Evolutionary conservation across 768 basidiomycete species (phyloP), one percentile per base, ranked within the genome.

Genomic region (Hirschioporus abietinus): DNA sequence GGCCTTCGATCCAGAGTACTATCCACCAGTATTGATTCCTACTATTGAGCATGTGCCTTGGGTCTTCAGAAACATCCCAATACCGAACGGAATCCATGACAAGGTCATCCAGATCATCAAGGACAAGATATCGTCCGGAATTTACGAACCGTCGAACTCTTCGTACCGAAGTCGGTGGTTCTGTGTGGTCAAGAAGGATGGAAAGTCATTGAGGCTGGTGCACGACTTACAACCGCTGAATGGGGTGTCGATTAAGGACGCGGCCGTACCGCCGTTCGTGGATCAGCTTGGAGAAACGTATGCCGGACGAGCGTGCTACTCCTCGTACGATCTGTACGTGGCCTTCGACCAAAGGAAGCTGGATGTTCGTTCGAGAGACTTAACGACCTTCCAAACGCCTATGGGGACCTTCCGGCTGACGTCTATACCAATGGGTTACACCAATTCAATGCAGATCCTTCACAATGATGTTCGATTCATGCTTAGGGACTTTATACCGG

Each of bases 391-490:
- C 67, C 64, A 68, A 17, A 63, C 66, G 9, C 63, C 68, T 0
- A 20, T 67, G 17, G 71, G 71, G 0, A 64, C 71, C 1, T 57
- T 57, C 23, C 66, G 69, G 0, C 27, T 68, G 1, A 66, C 63
- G 7, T n/a, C 52, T 1, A 64, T 72, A 1, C 70, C 70, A 25
- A 60, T 63, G 36, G 71, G 71, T 0, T 72, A 68, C 67, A 68
- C 71, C 18, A 72, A 72, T 61, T 69, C 68, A 10, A 66, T 70
- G 8, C 64, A 66, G 0, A 71, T 70, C 1, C 66, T 71, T 63
- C 79, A 83, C 18, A 78, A 75, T 10, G 75, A 82, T 64, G 73
- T 81, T 6, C 72, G 73, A 0, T 76, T 76, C 35, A 78, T 82
- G 7, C 66, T 84, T 0, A 71, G 77, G 60, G 67, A 73, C 0